phyloP scores from a whole-genome alignment of 2,329 filamentous ascomycete genomes.

The Trichothecium sympodiale region DNA sequence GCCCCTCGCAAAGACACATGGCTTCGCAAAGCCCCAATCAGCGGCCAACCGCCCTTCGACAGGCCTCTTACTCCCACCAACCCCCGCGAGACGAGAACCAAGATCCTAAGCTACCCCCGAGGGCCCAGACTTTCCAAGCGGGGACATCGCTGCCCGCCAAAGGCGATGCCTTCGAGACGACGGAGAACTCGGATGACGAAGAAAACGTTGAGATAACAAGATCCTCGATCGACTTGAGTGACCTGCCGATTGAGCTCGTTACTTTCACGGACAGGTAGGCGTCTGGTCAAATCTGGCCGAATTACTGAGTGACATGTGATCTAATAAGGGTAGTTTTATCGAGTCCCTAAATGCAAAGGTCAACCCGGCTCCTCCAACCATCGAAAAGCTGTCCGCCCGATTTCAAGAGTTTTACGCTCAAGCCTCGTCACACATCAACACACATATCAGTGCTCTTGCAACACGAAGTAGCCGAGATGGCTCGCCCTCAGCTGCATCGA shows the following conservation, averaged over 20 bases:
- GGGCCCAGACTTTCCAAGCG: constrained; percentile 36
- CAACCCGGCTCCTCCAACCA: constrained; percentile 70
- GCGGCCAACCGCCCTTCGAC: constrained; percentile 18
- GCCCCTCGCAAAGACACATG: constrained; percentile 19
- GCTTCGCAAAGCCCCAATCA: constrained; percentile 17
- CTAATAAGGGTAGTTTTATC: constrained; percentile 68
- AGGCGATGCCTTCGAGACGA: constrained; percentile 36
- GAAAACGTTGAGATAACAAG: constrained; percentile 35
- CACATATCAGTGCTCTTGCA: constrained; percentile 73
- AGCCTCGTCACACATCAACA: constrained; percentile 72
- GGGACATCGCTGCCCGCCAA: constrained; percentile 17
- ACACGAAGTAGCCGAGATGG: constrained; percentile 61
- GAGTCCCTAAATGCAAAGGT: constrained; percentile 82
- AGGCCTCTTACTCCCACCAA: constrained; percentile 17
- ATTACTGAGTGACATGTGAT: neutral
- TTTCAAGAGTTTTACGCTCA: constrained; percentile 91
- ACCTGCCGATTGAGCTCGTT: constrained; percentile 87
- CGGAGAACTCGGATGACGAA: constrained; percentile 28
- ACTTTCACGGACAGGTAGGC: constrained; percentile 76
- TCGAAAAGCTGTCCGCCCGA: constrained; percentile 70
- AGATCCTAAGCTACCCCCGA: constrained; percentile 24
- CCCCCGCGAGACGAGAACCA: constrained; percentile 14
- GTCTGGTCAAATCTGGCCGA: constrained; percentile 1
- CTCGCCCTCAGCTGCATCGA: constrained; percentile 43
- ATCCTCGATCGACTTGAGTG: constrained; percentile 64